Conservation (phyloP, 1,284 basidiomycete genomes). For the Cryptococcus amylolentus region DNA sequence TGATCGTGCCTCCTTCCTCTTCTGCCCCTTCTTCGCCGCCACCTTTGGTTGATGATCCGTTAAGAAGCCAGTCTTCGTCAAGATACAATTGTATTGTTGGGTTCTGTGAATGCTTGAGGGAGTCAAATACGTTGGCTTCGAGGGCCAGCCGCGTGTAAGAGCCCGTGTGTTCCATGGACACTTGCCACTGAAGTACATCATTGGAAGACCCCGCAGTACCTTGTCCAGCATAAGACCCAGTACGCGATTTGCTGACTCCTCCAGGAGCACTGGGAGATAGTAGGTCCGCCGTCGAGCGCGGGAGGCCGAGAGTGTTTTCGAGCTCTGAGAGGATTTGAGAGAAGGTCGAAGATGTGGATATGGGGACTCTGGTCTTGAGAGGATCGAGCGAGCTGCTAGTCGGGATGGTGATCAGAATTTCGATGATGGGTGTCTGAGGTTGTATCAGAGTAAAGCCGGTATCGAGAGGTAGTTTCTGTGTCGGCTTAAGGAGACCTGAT, state of each 20-base stretch:
- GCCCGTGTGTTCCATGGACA: not conserved
- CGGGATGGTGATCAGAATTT: conserved; percentile 12
- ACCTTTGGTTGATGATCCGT: not conserved
- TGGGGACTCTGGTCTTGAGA: conserved; percentile 6
- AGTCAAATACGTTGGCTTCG: not conserved
- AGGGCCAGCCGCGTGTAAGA: not conserved
- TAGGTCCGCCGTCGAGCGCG: conserved; percentile 13
- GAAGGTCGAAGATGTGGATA: conserved; percentile 4
- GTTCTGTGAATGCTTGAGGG: not conserved
- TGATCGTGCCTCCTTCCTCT: not conserved
- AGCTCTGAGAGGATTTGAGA: conserved; percentile 13
- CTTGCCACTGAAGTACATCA: conserved; percentile 2
- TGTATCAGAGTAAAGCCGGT: conserved; percentile 6
- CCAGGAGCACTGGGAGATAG: conserved; percentile 3
- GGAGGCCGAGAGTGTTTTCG: conserved; percentile 16
- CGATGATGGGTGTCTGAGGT: conserved; percentile 12
- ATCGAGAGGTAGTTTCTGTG: not conserved
- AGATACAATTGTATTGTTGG: not conserved
- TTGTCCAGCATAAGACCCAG: too few relatives aligned
- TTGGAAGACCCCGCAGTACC: not conserved
- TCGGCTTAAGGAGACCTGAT: conserved; percentile 6
- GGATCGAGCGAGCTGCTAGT: conserved; percentile 17
- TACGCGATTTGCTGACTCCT: not conserved
- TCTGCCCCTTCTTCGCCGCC: not conserved
- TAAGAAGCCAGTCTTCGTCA: not conserved